Conservation (phyloP, 805 yeast genomes). For the Sugiyamaella lignohabitans region DNA sequence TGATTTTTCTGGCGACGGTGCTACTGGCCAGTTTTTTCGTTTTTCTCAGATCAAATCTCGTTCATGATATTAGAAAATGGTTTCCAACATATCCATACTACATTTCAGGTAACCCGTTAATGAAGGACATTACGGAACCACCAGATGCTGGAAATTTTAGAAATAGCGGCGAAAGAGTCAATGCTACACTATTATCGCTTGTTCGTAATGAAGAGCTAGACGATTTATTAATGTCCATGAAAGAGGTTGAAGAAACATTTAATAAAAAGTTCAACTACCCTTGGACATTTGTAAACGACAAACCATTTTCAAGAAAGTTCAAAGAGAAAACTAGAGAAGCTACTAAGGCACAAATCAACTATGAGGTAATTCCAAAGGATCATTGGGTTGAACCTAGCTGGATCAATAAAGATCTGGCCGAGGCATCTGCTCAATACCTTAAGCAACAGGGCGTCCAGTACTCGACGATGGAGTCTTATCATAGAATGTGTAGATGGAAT, state of each 20-base stretch:
- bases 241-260: constrained; percentile 56
- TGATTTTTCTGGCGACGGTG: too few species aligned
- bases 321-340: constrained; percentile 37
- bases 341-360: constrained; percentile 40
- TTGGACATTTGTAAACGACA: constrained; percentile 72
- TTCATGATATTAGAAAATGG: constrained; percentile 9
- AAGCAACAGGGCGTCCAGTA: constrained; percentile 44
- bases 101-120: constrained; percentile 16
- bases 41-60: too few species aligned
- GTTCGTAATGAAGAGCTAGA: constrained; percentile 61
- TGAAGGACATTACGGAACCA: constrained; percentile 12
- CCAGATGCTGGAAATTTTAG: constrained; percentile 9
- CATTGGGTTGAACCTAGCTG: constrained; percentile 57
- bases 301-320: constrained; percentile 54
- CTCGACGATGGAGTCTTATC: constrained; percentile 58
- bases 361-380: constrained; percentile 37
- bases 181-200: constrained; percentile 67
- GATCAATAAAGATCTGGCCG: constrained; percentile 43
- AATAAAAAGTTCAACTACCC: constrained; percentile 71
- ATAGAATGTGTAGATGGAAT: constrained; percentile 80
- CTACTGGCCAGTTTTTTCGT: too few species aligned
- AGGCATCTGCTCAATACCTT: constrained; percentile 32
- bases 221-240: constrained; percentile 47
- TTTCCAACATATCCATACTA: constrained; percentile 17
- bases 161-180: constrained; percentile 36